These are phyloP conservation scores for Ascomycota sp. DNA, from an alignment of 2,329 filamentous ascomycete species.

Conservation along the genomic window DNA sequence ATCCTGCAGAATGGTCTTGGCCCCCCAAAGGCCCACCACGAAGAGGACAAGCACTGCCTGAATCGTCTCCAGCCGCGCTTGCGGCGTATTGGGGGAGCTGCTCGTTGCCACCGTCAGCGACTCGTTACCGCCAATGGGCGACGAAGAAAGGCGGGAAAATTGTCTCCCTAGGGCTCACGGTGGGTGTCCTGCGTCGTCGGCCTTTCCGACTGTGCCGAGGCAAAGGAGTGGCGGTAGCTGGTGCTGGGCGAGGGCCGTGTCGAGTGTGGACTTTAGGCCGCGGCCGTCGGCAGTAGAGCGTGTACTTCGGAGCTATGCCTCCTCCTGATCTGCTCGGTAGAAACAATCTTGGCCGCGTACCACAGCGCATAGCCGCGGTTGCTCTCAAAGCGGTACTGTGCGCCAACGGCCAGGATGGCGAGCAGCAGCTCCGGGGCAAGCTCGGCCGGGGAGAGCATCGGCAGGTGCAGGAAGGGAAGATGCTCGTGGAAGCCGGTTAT, in stretches of 20 bases:
- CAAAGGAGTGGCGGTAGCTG: slow-evolving; percentile 36
- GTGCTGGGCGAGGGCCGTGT: slow-evolving; percentile 37
- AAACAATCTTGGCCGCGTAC: slow-evolving; percentile 39
- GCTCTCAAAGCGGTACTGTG: slow-evolving; percentile 43
- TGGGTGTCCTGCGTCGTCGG: slow-evolving; percentile 37
- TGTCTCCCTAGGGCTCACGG: slow-evolving; percentile 35
- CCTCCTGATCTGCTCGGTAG: slow-evolving; percentile 36
- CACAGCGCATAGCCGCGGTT: slow-evolving; percentile 37
- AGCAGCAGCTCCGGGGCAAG: slow-evolving; percentile 48
- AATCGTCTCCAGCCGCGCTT: slow-evolving; percentile 41
- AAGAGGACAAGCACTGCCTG: slow-evolving; percentile 42
- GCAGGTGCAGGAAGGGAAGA: slow-evolving; percentile 42
- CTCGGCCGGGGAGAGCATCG: slow-evolving; percentile 42
- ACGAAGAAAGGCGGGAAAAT: neutral
- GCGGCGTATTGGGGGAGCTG: slow-evolving; percentile 37
- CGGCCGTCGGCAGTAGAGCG: slow-evolving; percentile 32
- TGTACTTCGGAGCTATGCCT: slow-evolving; percentile 36
- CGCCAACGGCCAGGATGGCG: slow-evolving; percentile 46
- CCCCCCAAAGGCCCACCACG: slow-evolving; percentile 39
- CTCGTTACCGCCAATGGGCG: neutral
- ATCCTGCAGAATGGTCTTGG: slow-evolving; percentile 38
- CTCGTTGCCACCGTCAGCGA: neutral
- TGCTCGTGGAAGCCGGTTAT: slow-evolving; percentile 43
- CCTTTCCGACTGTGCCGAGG: slow-evolving; percentile 34
- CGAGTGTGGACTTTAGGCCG: slow-evolving; percentile 39